Evolutionary conservation across 1,284 basidiomycete species (phyloP), one percentile per base, ranked within the genome.

Genomic region (Cystobasidium slooffiae): DNA sequence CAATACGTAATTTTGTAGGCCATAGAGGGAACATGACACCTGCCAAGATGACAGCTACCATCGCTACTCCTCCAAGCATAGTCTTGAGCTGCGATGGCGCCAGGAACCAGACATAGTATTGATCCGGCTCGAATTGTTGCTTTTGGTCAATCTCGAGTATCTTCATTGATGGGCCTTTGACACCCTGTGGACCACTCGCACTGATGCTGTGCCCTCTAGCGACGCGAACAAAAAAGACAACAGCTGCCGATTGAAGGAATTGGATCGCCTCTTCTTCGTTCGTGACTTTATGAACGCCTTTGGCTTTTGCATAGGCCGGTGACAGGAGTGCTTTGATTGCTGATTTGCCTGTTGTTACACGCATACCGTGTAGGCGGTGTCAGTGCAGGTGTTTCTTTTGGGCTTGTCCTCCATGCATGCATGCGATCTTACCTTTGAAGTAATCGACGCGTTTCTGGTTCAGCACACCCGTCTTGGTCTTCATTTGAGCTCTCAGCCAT

Each of bases 21-120:
- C 97, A 99, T 16, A 99, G 87, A 0, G 96, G 96, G 88, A 98
- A 99, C 94, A 99, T 97, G 81, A 98, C 96, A 1, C 92, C 95
- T 0, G 92, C 95, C 56, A 99, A 89, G 86, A 99, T 94, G 80
- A 97, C 86, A 43, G 87, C 88, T 70, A 99, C 94, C 92, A 99
- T 95, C 44, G 89, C 89, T 24, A 91, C 85, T 12, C 93, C 96
- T 47, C 94, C 93, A n/a, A 94, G 87, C 80, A 96, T 94, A 14
- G 92, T 94, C 77, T 90, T 93, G 86, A 94, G 90, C 81, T 97
- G 94, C 3, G 91, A 91, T 51, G 94, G 94, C 77, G 97, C 94
- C 83, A 94, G 94, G 84, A 99, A 93, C 96, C 96, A 99, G 20
- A 91, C 94, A 82, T 93, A 99, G 83, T 94, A 93, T 74, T 89